Base-by-base conservation (phyloP, 352 stramenopile species). In the Globisporangium radiosum region DNA sequence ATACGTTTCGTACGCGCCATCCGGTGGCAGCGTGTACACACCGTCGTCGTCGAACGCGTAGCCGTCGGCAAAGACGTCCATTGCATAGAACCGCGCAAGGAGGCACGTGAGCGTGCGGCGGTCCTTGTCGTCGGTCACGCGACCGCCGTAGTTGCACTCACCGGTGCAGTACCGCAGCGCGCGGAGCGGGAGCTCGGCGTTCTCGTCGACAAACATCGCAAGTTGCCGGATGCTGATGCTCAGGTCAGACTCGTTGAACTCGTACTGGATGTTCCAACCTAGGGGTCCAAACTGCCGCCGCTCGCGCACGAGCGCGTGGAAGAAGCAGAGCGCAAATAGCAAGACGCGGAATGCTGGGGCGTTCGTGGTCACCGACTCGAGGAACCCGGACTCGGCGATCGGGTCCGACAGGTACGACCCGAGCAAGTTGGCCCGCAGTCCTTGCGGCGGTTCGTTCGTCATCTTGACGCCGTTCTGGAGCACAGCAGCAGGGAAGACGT, bases 401-500 rank as follows among this genome's bases (percentile, higher is more conserved):
- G 94, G 93, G 55, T 98, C 92, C 15, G 79, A 82, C 61, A 92
- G 88, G 75, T 97, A 98, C 40, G 89, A 96, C 4, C 90, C 85
- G 39, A 97, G 65, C 1, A 98, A 59, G 61, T 98, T 98, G 9
- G 90, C 87, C 15, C 92, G 75, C 9, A 98, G 65, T 5, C 94
- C 94, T 60, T 96, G 91, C 1, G 94, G 94, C 6, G 94, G 90
- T 61, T 98, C 93, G 47, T 97, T 95, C 7, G 94, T 98, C 92
- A 98, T 98, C 67, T 98, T 98, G n/a, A 98, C 88, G 37, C 92
- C 92, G 69, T 98, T 98, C 70, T 98, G 94, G 25, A 98, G 76
- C 44, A 98, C 86, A 0, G 91, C 88, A 1, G 95, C 86, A 0
- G 94, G 94, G 62, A 98, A 98, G 11, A 97, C 88, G 52, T 95